These are phyloP conservation scores for Fusarium sp. DNA, from an alignment of 2,329 filamentous ascomycete species.

Conservation along the genomic window DNA sequence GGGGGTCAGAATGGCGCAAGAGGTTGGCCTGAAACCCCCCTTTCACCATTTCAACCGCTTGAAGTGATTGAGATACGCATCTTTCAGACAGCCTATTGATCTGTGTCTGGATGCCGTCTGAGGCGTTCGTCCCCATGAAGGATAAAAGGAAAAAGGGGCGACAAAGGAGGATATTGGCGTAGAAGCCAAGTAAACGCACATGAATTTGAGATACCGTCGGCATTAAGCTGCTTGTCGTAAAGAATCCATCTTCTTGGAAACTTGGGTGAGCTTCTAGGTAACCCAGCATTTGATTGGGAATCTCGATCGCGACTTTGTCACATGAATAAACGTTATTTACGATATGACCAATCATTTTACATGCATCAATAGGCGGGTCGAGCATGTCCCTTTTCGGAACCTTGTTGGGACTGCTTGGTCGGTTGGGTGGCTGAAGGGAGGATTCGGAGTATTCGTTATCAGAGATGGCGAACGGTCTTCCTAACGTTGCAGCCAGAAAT, in stretches of 20 bases:
- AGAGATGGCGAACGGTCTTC: slow-evolving; percentile 69
- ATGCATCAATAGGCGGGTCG: slow-evolving; percentile 66
- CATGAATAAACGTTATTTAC: slow-evolving; percentile 69
- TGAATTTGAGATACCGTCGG: slow-evolving; percentile 70
- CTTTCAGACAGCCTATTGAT: slow-evolving; percentile 61
- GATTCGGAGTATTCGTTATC: slow-evolving; percentile 70
- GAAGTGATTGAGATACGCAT: slow-evolving; percentile 37
- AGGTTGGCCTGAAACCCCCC: slow-evolving; percentile 56
- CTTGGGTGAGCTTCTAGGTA: slow-evolving; percentile 53
- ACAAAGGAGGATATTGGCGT: slow-evolving; percentile 71
- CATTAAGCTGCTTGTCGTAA: slow-evolving; percentile 32
- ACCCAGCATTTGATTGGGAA: slow-evolving; percentile 66
- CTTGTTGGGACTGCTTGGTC: slow-evolving; percentile 30
- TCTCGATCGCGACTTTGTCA: slow-evolving; percentile 65
- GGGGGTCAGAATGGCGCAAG: slow-evolving; percentile 64
- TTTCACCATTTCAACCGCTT: slow-evolving; percentile 60
- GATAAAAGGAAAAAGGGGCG: slow-evolving; percentile 72
- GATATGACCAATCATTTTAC: slow-evolving; percentile 66
- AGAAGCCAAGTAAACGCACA: slow-evolving; percentile 69
- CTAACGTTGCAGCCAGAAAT: slow-evolving; percentile 70
- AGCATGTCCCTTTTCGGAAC: slow-evolving; percentile 49
- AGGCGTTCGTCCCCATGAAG: slow-evolving; percentile 52
- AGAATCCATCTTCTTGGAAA: slow-evolving; percentile 55
- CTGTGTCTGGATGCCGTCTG: slow-evolving; percentile 28
- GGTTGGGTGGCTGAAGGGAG: slow-evolving; percentile 50